Evolutionary conservation across 306 rosid genomes (phyloP).

Genomic region (Glycine soja): DNA sequence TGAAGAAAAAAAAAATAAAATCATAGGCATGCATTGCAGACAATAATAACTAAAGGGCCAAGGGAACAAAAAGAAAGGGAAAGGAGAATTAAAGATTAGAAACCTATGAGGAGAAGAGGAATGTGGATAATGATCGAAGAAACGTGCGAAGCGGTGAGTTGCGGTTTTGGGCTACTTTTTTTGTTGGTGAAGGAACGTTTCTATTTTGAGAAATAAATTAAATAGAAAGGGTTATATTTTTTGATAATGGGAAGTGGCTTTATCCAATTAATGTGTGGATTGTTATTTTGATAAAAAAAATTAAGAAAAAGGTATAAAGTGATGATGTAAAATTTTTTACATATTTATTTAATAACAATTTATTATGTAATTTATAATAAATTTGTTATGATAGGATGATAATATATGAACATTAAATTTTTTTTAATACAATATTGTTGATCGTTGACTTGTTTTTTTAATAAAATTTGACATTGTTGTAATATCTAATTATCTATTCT

Average conservation of each 20-base stretch:
- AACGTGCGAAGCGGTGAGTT: slow-evolving; percentile 37
- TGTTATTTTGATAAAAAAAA: too few species aligned
- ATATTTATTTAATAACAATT: too few species aligned
- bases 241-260: neutral
- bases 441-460: too few species aligned
- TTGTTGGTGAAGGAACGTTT: neutral
- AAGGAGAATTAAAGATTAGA: slow-evolving; percentile 22
- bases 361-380: too few species aligned
- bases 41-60: neutral
- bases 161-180: neutral
- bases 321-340: too few species aligned
- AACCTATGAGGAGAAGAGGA: slow-evolving; percentile 31
- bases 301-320: too few species aligned
- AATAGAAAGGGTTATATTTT: neutral
- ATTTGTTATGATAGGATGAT: too few species aligned
- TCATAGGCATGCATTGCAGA: neutral
- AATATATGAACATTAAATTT: too few species aligned
- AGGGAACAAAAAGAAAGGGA: neutral
- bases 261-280: neutral
- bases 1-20: neutral
- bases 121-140: slow-evolving; percentile 40
- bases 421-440: too few species aligned
- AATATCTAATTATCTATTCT: too few species aligned
- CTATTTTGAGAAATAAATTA: neutral
- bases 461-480: too few species aligned